Conservation (phyloP, 1,284 basidiomycete genomes). For the Exobasidium cylindrosporum region DNA sequence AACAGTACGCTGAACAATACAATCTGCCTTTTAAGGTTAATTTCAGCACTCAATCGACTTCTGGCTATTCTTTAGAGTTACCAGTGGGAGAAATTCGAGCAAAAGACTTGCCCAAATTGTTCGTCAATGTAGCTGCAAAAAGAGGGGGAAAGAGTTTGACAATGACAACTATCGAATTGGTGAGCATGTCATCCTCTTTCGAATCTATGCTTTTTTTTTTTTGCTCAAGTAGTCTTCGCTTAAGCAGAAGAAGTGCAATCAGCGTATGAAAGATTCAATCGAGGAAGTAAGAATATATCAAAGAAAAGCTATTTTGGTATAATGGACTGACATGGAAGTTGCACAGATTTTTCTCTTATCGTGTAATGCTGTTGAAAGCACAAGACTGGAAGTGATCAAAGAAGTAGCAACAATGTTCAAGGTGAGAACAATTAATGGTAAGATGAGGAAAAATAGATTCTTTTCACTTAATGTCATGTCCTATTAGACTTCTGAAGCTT, state of each 20-base stretch:
- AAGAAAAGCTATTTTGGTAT: too few species aligned
- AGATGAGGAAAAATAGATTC: not conserved
- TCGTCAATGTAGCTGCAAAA: constrained; percentile 10
- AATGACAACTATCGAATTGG: constrained; percentile 12
- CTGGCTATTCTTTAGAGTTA: not conserved
- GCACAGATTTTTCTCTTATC: constrained; percentile 71
- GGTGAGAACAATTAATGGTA: constrained; percentile 22
- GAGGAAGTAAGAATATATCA: constrained; percentile 13
- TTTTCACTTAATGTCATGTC: too few species aligned
- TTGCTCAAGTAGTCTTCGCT: not conserved
- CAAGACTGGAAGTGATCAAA: constrained; percentile 26
- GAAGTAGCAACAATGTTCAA: constrained; percentile 34
- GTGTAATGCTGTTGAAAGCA: constrained; percentile 56
- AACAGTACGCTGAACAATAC: not conserved
- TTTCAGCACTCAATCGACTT: not conserved
- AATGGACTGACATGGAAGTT: too few species aligned
- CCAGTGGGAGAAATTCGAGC: not conserved
- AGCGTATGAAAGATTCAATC: constrained; percentile 14
- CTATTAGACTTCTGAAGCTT: constrained; percentile 37
- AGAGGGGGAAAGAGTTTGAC: constrained; percentile 8
- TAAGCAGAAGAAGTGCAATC: constrained; percentile 18
- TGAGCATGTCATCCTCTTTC: too few species aligned
- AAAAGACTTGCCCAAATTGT: constrained; percentile 7
- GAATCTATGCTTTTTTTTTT: not conserved
- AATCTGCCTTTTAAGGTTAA: not conserved